These are phyloP conservation scores for Pythium dissimile DNA, from an alignment of 352 stramenopile genomes.

Conservation along the genomic window DNA sequence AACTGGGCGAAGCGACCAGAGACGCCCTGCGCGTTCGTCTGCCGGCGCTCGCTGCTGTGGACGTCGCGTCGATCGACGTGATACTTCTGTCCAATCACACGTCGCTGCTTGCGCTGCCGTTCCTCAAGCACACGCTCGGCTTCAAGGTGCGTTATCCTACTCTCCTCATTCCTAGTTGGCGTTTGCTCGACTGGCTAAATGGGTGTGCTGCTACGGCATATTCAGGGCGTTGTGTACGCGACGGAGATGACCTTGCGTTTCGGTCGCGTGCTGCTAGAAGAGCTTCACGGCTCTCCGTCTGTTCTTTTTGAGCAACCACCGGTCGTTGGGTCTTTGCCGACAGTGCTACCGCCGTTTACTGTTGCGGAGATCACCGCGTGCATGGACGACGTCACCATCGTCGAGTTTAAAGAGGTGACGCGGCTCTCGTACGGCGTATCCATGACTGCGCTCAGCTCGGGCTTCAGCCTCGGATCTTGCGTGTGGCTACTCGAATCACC, in stretches of 20 bases:
- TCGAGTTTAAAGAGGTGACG: slow-evolving; percentile 64
- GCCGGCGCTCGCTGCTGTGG: slow-evolving; percentile 31
- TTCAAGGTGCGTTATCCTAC: slow-evolving; percentile 44
- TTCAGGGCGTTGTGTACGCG: slow-evolving; percentile 57
- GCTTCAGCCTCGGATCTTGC: slow-evolving; percentile 62
- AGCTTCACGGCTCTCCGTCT: slow-evolving; percentile 29
- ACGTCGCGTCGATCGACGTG: slow-evolving; percentile 62
- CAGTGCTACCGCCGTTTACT: slow-evolving; percentile 25
- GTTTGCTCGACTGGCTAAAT: neutral
- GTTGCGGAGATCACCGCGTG: slow-evolving; percentile 44
- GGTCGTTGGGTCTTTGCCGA: neutral
- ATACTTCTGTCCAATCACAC: slow-evolving; percentile 74
- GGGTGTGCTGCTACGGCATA: neutral
- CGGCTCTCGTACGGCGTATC: slow-evolving; percentile 61
- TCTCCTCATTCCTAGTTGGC: neutral
- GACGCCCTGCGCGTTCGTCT: slow-evolving; percentile 22
- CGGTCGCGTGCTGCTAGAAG: slow-evolving; percentile 65
- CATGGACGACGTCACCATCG: slow-evolving; percentile 39
- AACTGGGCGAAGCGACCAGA: slow-evolving; percentile 1
- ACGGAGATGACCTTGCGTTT: slow-evolving; percentile 70
- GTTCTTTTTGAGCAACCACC: slow-evolving; percentile 9
- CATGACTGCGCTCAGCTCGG: slow-evolving; percentile 72
- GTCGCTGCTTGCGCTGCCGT: slow-evolving; percentile 65
- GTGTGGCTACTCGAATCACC: slow-evolving; percentile 72
- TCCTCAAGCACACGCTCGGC: slow-evolving; percentile 68